A percentile compares a stretch with the other conserved stretches of the same genome.
phyloP scores from a whole-genome alignment of 306 rosid genomes.

The Citrullus amarus region DNA sequence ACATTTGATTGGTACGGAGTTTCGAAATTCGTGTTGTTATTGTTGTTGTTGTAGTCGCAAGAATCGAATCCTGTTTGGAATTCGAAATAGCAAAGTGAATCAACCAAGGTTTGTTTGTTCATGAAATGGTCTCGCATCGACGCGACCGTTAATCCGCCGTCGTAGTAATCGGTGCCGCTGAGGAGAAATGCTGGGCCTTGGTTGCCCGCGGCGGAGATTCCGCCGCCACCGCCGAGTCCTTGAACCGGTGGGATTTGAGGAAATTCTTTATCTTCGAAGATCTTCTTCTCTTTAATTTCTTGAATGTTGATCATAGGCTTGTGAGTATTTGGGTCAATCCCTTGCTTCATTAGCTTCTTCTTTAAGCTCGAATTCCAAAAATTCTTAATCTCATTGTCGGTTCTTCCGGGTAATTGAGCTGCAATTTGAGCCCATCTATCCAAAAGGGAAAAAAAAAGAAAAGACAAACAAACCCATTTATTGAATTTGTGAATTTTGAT shows the following conservation, averaged over 20 bases:
- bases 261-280: slow-evolving; percentile 1
- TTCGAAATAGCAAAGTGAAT: slow-evolving; percentile 46
- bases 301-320: slow-evolving; percentile 39
- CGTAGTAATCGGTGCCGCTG: slow-evolving; percentile 29
- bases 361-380: slow-evolving; percentile 93
- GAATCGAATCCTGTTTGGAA: slow-evolving; percentile 27
- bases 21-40: background rate
- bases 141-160: slow-evolving; percentile 26
- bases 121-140: slow-evolving; percentile 26
- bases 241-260: background rate
- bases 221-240: background rate
- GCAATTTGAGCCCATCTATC: slow-evolving; percentile 98
- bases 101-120: slow-evolving; percentile 34
- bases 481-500: background rate
- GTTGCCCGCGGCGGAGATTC: slow-evolving; percentile 18
- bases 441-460: background rate
- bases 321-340: slow-evolving; percentile 90
- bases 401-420: slow-evolving; percentile 92
- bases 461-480: background rate
- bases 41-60: slow-evolving; percentile 16
- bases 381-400: slow-evolving; percentile 90
- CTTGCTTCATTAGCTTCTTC: slow-evolving; percentile 90
- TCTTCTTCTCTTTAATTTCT: slow-evolving; percentile 24
- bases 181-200: slow-evolving; percentile 50
- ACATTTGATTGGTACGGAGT: slow-evolving; percentile 7